Base-by-base conservation (phyloP, 805 yeast species). In the Hanseniaspora occidentalis region DNA sequence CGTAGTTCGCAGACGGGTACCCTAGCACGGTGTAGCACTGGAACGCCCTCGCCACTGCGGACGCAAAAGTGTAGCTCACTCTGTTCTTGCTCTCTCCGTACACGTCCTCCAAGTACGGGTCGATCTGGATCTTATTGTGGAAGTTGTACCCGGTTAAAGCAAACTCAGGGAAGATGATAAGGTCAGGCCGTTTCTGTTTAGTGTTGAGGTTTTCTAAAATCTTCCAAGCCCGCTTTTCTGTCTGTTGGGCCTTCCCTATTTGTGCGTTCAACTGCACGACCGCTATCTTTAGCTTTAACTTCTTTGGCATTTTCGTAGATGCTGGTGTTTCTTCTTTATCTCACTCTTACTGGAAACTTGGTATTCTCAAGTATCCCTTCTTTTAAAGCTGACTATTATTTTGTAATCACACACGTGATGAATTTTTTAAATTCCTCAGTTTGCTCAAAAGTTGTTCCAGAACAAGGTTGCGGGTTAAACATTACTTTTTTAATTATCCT, bases 71-170 rank as follows among this genome's bases (percentile, higher is more conserved):
- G 18, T 69, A 64, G n/a, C n/a, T n/a, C n/a, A n/a, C n/a, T n/a
- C n/a, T 1, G 80, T 62, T 2, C 66, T 68, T 0, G 81, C 78
- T 0, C 60, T 58, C 1, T 56, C 50, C 0, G 64, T 61, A 0
- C 46, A 31, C 0, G 58, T 46, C 45, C 82, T 88, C 29, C 29
- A 25, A 25, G 49, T 57, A 78, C 2, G 89, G 88, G 37, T 50
- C 56, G 17, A 79, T 76, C 29, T 67, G 73, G 1, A 50, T 54
- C 33, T 54, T 57, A 20, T 62, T 56, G 22, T 57, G 53, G 59
- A 79, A 88, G 51, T 79, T 80, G 56, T 86, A 86, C 1, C 96
- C 95, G 0, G 94, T 81, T 10, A 88, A 60, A 0, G 94, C 85
- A 38, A 86, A 60, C 51, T 86, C 96, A 0, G 96, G 95, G 6